Base-by-base conservation (phyloP, 306 rosid species). In the Quercus mongolica region DNA sequence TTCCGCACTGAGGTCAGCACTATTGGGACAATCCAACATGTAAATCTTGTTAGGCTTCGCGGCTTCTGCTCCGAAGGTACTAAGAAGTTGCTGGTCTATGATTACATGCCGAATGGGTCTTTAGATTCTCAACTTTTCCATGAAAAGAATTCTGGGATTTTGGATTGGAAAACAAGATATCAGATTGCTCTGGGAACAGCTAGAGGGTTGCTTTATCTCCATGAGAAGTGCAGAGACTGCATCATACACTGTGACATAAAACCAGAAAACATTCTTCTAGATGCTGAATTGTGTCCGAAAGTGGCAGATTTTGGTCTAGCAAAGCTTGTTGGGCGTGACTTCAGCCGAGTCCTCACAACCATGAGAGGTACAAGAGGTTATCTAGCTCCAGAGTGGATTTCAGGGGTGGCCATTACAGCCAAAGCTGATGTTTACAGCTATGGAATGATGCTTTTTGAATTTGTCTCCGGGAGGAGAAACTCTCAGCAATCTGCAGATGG, bases 361-460 rank as follows among this genome's bases (percentile, higher is more conserved):
- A 91, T 92, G 89, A 90, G 99, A 92, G 97, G 99, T n/a, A 94
- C 97, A 30, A 86, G 94, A 80, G 97, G 98, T 1, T 94, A 94
- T 59, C 90, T 91, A 19, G 99, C 99, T 0, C 99, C 97, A 0
- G 97, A 94, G 74, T 94, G 99, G 99, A 91, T 91, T 65, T 88
- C 94, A 2, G 99, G 97, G 12, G 89, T 90, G 79, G 88, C 99
- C 2, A 85, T 94, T 33, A 92, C 99, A 7, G 87, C 93, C 2
- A 94, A 92, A 82, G 97, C 99, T 0, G 99, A 94, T 80, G 97
- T 92, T 13, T 94, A 88, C 78, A 94, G 99, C 88, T 94, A 83
- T 0, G 99, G 99, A 59, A 94, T 91, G 97, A 90, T 92, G 97
- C 92, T 94, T 58, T 94, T 91, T 15, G 97, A 94, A 83, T 4